Base-by-base conservation (phyloP, 1,284 basidiomycete species). In the Stygiomarasmius scandens region DNA sequence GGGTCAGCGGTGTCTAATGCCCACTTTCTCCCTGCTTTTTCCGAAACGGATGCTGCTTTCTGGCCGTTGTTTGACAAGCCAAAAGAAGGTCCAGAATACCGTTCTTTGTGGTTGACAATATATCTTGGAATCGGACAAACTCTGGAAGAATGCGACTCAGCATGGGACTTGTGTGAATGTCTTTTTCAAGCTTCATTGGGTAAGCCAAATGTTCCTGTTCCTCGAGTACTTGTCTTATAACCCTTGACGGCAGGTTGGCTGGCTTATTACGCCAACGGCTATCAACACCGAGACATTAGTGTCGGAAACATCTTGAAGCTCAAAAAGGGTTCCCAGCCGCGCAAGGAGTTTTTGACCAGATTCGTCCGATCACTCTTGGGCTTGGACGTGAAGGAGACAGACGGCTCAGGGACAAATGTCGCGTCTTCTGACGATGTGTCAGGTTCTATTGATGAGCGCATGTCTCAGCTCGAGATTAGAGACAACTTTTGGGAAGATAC, bases 241-340 rank as follows among this genome's bases (percentile, higher is more conserved):
- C 29, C 6, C 29, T 32, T 32, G 29, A 32, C 29, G 29, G 12
- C 29, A 32, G 19, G 46, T n/a, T 61, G 54, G 54, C 41, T 58
- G 10, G 27, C 43, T 12, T 20, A 29, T 10, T 54, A 53, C 43
- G 43, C 56, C 22, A 20, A 24, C 0, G 60, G 60, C 3, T 59
- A 46, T 25, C 16, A 56, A 0, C 60, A 61, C 3, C 57, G 60
- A 1, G 54, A 61, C 22, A 38, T 56, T 24, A 59, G 58, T 23
- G 53, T 61, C 19, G 57, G 27, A 1, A 59, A 61, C n/a, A 46
- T 61, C 1, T 29, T 58, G 16, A 11, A 16, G 2, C 22, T 48
- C 24, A 46, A 34, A 4, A 12, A 38, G 2, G 29, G 29, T 32
- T 12, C 29, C 29, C 44, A 20, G 50, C 24, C 1, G 36, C 19